A percentile compares a stretch with the other conserved stretches of the same genome.
Evolutionary conservation across 306 rosid genomes (phyloP).

Genomic region (Citrullus mucosospermus): DNA sequence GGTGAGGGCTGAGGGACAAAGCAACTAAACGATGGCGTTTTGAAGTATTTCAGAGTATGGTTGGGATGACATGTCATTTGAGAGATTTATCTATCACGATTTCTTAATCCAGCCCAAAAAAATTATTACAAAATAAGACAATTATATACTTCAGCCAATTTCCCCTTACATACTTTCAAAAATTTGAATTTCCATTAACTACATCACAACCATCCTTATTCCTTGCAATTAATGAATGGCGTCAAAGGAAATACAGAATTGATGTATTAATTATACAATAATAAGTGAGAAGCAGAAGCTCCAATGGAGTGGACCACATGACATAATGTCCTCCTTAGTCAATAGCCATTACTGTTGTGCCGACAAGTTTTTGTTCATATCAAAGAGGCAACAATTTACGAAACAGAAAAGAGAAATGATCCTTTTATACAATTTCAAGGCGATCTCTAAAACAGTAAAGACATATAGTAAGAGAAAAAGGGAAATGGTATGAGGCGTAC

Average conservation of each 20-base stretch:
- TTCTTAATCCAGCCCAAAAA: neutral
- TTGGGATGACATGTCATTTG: neutral
- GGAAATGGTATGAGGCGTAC: conserved; percentile 23
- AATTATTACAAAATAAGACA: neutral
- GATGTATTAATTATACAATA: neutral
- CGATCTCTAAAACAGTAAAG: neutral
- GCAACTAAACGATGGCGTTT: neutral
- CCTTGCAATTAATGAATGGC: neutral
- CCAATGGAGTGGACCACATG: neutral
- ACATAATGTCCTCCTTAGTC: neutral
- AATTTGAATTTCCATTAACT: neutral
- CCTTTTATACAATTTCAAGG: neutral
- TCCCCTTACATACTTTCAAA: neutral
- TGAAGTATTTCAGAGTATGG: neutral
- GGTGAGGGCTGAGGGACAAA: too few species aligned
- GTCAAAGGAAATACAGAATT: neutral
- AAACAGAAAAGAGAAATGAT: neutral
- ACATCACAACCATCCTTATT: neutral
- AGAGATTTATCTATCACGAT: neutral
- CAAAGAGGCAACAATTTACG: neutral
- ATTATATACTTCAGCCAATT: neutral
- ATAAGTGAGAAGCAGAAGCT: neutral
- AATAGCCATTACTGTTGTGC: conserved; percentile 1
- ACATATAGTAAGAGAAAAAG: neutral
- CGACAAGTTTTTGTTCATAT: neutral